Base-by-base conservation (phyloP, 2,329 filamentous ascomycete genomes). In the Pseudocercospora macadamiae region DNA sequence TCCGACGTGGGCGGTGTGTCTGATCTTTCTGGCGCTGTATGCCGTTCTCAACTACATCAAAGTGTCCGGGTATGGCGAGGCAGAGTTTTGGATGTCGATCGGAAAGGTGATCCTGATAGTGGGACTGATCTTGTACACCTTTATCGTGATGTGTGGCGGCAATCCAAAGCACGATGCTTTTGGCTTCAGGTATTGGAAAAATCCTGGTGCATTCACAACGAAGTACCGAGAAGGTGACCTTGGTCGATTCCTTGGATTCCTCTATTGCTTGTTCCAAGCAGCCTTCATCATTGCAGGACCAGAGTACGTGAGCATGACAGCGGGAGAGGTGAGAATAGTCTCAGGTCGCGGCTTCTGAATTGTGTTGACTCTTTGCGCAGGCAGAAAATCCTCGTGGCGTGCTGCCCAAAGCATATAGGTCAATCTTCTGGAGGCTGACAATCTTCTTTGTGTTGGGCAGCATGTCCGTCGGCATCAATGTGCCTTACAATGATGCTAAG, bases 61-160 rank as follows among this genome's bases (percentile, higher is more conserved):
- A 0, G 88, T 92, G 16, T 81, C 88, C 63, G 90, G 82, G 80
- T 92, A 90, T 59, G 89, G 89, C 44, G 89, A 91, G 74, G 83
- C 86, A 0, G 90, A 95, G 71, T 95, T 96, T 69, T 83, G 39
- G 39, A 45, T 45, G 39, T 45, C 64, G 8, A 32, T 66, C 87
- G 18, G 75, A 58, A 79, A 92, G 71, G 83, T 91, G 2, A 66
- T 92, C 2, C 80, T 92, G 51, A 89, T 90, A 60, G 74, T 91
- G 32, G 88, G 85, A 1, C 80, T 93, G 51, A 82, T 93, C 65
- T 67, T 86, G 63, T 93, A 90, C 76, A 93, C 91, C 2, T 91
- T 96, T 69, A 82, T 96, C 64, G 85, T 86, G 64, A 93, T 95
- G 87, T 77, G 95, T 1, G 91, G 70, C 14, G 91, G 89, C 2